A percentile compares a stretch with the other conserved stretches of the same genome.
phyloP scores from a whole-genome alignment of 495 filamentous ascomycete genomes.

The Evansstolkia leycettana region DNA sequence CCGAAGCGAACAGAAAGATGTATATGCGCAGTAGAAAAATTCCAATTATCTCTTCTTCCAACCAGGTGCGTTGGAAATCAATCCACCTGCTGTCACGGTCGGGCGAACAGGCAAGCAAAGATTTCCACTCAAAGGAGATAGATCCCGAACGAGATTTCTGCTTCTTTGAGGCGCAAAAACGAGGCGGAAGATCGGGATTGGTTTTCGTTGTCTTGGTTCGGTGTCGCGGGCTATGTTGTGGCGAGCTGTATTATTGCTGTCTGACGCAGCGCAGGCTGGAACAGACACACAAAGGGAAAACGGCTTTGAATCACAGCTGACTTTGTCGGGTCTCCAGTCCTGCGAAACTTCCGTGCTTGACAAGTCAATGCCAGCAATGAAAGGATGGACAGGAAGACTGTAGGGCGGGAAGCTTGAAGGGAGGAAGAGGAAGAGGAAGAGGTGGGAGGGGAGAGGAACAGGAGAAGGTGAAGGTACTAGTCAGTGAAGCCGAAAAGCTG shows the following conservation, averaged over 20 bases:
- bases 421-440: constrained; percentile 13
- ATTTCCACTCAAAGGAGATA: too few relatives aligned
- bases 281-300: constrained; percentile 1
- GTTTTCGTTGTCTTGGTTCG: neutral
- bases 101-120: too few relatives aligned
- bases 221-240: neutral
- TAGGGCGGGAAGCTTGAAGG: constrained; percentile 19
- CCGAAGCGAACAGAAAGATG: constrained; percentile 4
- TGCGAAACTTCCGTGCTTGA: constrained; percentile 25
- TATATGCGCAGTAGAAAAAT: neutral
- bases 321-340: constrained; percentile 11
- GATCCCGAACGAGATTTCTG: too few relatives aligned
- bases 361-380: constrained; percentile 43
- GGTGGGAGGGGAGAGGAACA: constrained; percentile 9
- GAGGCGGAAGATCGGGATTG: too few relatives aligned
- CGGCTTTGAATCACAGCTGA: constrained; percentile 2
- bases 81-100: too few relatives aligned
- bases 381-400: constrained; percentile 22
- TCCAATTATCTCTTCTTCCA: too few relatives aligned
- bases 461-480: constrained; percentile 9
- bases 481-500: constrained; percentile 3
- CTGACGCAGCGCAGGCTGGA: constrained; percentile 7
- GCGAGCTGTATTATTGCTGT: constrained; percentile 8
- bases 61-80: too few relatives aligned
- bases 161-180: too few relatives aligned